Conservation (phyloP, 108 stramenopile species). For the Aurantiochytrium sp. region DNA sequence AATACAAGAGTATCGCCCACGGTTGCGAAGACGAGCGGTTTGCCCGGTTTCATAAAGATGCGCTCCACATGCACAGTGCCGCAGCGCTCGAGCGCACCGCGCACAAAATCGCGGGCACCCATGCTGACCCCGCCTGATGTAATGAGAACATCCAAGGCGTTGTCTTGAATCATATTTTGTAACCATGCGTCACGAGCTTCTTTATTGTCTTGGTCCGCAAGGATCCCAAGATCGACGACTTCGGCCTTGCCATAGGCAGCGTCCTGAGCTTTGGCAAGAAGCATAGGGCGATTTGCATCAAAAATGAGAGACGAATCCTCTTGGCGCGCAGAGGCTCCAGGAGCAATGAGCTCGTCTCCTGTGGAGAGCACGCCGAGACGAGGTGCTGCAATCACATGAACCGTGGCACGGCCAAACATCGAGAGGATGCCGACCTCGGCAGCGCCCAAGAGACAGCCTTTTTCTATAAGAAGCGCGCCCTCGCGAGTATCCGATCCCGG, state of each 20-base stretch:
- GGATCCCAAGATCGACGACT: slow-evolving; percentile 71
- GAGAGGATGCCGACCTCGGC: slow-evolving; percentile 59
- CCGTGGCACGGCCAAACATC: slow-evolving; percentile 48
- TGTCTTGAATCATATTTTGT: not conserved
- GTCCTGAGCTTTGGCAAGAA: slow-evolving; percentile 50
- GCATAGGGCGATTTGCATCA: slow-evolving; percentile 79
- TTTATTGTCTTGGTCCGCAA: slow-evolving; percentile 53
- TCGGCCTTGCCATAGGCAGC: slow-evolving; percentile 10
- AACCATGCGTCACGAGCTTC: slow-evolving; percentile 14
- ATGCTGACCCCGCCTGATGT: slow-evolving; percentile 73
- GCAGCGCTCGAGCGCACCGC: slow-evolving; percentile 70
- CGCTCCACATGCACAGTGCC: slow-evolving; percentile 74
- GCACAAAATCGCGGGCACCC: slow-evolving; percentile 61
- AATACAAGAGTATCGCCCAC: slow-evolving; percentile 36
- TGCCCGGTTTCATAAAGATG: slow-evolving; percentile 90
- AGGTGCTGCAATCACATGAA: not conserved
- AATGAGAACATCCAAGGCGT: slow-evolving; percentile 71
- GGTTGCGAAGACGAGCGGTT: slow-evolving; percentile 85
- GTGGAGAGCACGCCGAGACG: not conserved
- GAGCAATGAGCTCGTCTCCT: slow-evolving; percentile 32
- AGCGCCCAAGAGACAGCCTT: slow-evolving; percentile 11
- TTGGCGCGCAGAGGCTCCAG: not conserved
- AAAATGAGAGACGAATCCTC: slow-evolving; percentile 18
- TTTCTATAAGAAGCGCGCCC: slow-evolving; percentile 22
- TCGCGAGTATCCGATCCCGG: slow-evolving; percentile 28